Evolutionary conservation across 2,329 filamentous ascomycete species (phyloP).

Genomic region (Colletotrichum limetticola): DNA sequence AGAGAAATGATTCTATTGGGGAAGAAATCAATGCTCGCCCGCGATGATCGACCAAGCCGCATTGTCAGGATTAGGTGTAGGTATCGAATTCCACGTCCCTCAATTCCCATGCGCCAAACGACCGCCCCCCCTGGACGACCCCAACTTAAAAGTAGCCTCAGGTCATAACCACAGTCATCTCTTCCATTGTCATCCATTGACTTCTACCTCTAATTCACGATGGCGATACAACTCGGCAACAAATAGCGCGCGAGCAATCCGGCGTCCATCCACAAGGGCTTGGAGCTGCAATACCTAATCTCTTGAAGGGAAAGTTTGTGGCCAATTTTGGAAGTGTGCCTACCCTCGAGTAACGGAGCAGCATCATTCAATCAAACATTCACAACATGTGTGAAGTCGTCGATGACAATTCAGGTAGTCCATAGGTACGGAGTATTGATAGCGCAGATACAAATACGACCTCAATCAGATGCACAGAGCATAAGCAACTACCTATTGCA

Average conservation of each 20-base stretch:
- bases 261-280: too few relatives aligned
- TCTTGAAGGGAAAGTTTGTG: too few relatives aligned
- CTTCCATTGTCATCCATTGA: slow-evolving; percentile 29
- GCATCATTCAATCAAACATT: neutral
- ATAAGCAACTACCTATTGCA: neutral
- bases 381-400: neutral
- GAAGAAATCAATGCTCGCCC: neutral
- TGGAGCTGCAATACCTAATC: too few relatives aligned
- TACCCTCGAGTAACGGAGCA: too few relatives aligned
- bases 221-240: neutral
- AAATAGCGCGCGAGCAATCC: too few relatives aligned
- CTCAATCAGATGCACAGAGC: neutral
- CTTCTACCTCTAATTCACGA: slow-evolving; percentile 10
- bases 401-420: neutral
- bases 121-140: neutral
- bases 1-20: neutral
- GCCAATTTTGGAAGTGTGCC: too few relatives aligned
- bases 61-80: neutral
- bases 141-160: slow-evolving; percentile 18
- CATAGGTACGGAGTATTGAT: neutral
- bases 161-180: slow-evolving; percentile 1
- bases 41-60: neutral
- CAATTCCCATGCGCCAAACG: neutral
- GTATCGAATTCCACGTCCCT: neutral
- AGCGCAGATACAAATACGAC: neutral